Evolutionary conservation across 305 asterid species (phyloP), one percentile per base, ranked within the genome.

Genomic region (Stenogyne calaminthoides): DNA sequence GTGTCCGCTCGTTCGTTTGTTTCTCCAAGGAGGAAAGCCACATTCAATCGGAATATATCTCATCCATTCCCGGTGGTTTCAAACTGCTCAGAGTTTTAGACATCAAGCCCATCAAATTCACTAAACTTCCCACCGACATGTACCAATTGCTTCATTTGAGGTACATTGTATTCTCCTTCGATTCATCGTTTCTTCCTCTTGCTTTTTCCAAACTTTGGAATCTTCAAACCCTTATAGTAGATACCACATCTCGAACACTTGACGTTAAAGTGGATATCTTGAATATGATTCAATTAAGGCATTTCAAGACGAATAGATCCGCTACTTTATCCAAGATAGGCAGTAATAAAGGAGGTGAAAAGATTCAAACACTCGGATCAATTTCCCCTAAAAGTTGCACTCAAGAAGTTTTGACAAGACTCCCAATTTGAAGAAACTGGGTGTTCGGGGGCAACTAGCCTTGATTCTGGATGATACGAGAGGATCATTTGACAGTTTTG

Each of bases 371-470:
- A 7, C 73, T 83, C 0, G 82, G 85, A 39, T 69, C 73, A 16
- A 61, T 84, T 10, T 72, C 85, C 14, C 85, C 83, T 9, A 64
- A 71, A 22, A 65, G 81, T 20, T 82, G 85, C 70, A 72, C 71
- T 0, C 16, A 59, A 3, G 83, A 73, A 8, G 74, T 70, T 29
- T 82, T 9, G 36, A 40, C n/a, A 70, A 74, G 66, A 75, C 81
- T 4, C 76, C 75, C 14, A 72, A 80, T 37, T 61, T 84, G 69
- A 80, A 77, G 76, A 69, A 69, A 18, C 3, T 83, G 73, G 81
- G 87, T n/a, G 32, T 80, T 49, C 81, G 87, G 4, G 87, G 87
- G 0, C 65, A 37, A 54, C 66, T 82, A 5, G 75, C 80, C 56
- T 22, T 39, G 20, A 71, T 82, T 18, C 42, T 82, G 0, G 60